These are phyloP conservation scores for Cornus suecica DNA, from an alignment of 148 eudicot species.

Conservation along the genomic window DNA sequence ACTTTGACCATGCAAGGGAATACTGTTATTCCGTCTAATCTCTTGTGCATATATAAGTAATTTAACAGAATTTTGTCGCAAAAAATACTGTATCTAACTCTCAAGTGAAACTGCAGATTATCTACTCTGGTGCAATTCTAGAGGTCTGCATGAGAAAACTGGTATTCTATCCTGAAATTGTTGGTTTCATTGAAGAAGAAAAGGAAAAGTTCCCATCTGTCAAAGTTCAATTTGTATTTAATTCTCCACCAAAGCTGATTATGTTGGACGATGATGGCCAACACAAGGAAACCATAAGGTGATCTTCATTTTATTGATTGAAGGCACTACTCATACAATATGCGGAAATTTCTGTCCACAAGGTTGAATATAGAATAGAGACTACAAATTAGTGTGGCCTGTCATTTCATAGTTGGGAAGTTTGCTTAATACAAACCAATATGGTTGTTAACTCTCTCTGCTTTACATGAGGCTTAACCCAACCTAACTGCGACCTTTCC, in stretches of 20 bases:
- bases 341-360: background rate
- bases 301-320: conserved; percentile 12
- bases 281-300: conserved; percentile 76
- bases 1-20: no score
- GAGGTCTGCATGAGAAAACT: conserved; percentile 96
- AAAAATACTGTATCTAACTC: background rate
- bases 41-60: no score
- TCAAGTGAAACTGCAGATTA: conserved; percentile 38
- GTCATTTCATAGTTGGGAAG: background rate
- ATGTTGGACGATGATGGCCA: conserved; percentile 85
- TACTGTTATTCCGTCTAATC: no score
- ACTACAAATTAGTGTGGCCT: background rate
- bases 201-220: conserved; percentile 83
- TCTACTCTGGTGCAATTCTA: conserved; percentile 70
- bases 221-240: conserved; percentile 69
- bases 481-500: background rate
- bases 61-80: no score
- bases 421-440: background rate
- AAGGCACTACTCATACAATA: background rate
- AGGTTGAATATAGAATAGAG: background rate
- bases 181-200: conserved; percentile 84
- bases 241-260: conserved; percentile 90
- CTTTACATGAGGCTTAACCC: background rate
- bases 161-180: conserved; percentile 90
- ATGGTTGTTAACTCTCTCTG: background rate